Conservation (phyloP, 306 rosid species). For the Prunus kanzakura region DNA sequence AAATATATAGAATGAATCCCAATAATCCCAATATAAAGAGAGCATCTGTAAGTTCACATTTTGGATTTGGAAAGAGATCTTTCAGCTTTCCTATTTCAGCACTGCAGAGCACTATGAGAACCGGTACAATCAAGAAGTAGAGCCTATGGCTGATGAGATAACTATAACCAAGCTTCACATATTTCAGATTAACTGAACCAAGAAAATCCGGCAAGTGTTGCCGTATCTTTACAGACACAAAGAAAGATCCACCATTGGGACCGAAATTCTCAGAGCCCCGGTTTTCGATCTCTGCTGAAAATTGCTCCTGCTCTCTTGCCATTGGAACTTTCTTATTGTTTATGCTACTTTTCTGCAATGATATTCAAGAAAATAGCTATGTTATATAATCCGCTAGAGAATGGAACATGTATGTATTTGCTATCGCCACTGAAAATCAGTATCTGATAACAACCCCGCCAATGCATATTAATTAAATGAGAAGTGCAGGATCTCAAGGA, state of each 20-base stretch:
- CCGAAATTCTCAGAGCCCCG: slow-evolving; percentile 3
- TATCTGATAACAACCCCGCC: too few relatives aligned
- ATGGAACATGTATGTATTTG: too few relatives aligned
- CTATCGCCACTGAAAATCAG: too few relatives aligned
- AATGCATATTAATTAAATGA: too few relatives aligned
- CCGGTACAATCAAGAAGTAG: slow-evolving; percentile 15
- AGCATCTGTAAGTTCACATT: slow-evolving; percentile 1
- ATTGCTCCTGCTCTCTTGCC: slow-evolving; percentile 11
- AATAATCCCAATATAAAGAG: slow-evolving; percentile 18
- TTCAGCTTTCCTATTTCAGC: slow-evolving; percentile 12
- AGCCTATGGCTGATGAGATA: slow-evolving; percentile 18
- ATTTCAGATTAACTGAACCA: slow-evolving; percentile 17
- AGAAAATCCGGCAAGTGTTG: slow-evolving; percentile 20
- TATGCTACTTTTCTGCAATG: too few relatives aligned
- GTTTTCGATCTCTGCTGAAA: slow-evolving; percentile 14
- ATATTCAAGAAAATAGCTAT: too few relatives aligned
- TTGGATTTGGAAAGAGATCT: not conserved
- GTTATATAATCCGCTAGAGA: too few relatives aligned
- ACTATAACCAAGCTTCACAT: slow-evolving; percentile 25
- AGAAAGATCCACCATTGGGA: slow-evolving; percentile 16
- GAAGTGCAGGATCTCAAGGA: too few relatives aligned
- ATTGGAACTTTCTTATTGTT: not conserved
- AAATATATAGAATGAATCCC: slow-evolving; percentile 23
- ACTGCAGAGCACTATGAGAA: slow-evolving; percentile 2
- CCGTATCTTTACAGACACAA: slow-evolving; percentile 17